Percentiles rank a stretch among this genome's conserved stretches.
These are phyloP conservation scores for Stenogyne calaminthoides DNA, from an alignment of 305 asterid genomes.

Conservation along the genomic window DNA sequence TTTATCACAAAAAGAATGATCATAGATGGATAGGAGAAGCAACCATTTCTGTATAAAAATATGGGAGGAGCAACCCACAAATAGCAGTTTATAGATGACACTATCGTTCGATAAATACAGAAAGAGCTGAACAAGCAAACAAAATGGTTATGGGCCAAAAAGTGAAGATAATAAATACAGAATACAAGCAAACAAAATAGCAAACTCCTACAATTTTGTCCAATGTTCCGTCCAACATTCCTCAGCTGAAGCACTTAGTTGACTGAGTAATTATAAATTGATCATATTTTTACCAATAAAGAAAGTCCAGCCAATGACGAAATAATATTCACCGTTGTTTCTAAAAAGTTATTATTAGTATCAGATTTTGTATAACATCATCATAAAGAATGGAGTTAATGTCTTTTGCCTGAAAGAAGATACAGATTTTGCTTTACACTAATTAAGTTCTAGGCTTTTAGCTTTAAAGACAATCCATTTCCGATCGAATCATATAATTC, in stretches of 20 bases:
- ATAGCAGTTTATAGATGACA: constrained; percentile 14
- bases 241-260: constrained; percentile 42
- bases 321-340: constrained; percentile 16
- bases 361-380: constrained; percentile 27
- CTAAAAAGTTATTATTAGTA: constrained; percentile 16
- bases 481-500: not conserved
- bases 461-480: constrained; percentile 5
- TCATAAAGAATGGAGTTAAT: constrained; percentile 13
- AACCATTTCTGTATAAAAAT: constrained; percentile 2
- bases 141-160: constrained; percentile 64
- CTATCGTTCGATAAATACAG: constrained; percentile 41
- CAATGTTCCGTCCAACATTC: constrained; percentile 40
- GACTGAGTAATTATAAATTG: constrained; percentile 14
- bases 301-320: constrained; percentile 24
- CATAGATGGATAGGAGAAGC: not conserved
- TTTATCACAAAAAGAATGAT: constrained; percentile 16
- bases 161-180: constrained; percentile 52
- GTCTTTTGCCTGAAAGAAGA: constrained; percentile 26
- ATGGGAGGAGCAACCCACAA: constrained; percentile 4
- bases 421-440: not conserved
- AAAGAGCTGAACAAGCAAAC: constrained; percentile 51
- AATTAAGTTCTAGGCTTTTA: not conserved
- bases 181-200: constrained; percentile 61
- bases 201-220: constrained; percentile 46
- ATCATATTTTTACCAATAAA: constrained; percentile 20